phyloP scores from a whole-genome alignment of 108 stramenopile species.

The Nitzschia sp. region DNA sequence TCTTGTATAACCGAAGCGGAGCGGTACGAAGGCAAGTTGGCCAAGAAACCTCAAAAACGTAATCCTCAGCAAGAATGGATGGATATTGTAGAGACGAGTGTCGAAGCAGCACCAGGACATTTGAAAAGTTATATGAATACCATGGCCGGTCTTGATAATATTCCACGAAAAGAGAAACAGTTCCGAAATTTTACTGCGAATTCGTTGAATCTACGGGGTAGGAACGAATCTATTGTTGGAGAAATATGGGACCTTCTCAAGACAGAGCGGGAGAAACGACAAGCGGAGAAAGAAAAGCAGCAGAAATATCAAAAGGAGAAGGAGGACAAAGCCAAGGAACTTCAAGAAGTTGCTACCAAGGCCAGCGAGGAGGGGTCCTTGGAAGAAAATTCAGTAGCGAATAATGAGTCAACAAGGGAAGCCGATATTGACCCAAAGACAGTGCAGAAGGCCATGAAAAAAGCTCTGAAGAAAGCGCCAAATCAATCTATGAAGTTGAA shows the following conservation, averaged over 20 bases:
- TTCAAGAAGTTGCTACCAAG: conserved; percentile 33
- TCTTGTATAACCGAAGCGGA: conserved; percentile 89
- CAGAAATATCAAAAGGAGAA: conserved; percentile 16
- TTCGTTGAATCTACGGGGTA: conserved; percentile 65
- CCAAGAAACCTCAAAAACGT: conserved; percentile 39
- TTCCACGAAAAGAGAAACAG: conserved; percentile 89
- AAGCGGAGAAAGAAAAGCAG: conserved; percentile 32
- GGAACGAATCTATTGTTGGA: conserved; percentile 39
- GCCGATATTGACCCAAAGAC: conserved; percentile 24
- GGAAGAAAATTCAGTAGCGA: conserved; percentile 12
- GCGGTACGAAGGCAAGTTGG: conserved; percentile 73
- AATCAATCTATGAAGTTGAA: conserved; percentile 64
- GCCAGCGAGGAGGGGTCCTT: conserved; percentile 22
- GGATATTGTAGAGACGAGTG: conserved; percentile 51
- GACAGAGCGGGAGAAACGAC: conserved; percentile 37
- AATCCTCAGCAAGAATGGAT: conserved; percentile 86
- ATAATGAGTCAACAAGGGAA: background rate
- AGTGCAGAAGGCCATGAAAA: conserved; percentile 64
- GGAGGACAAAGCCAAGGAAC: conserved; percentile 30
- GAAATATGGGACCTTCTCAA: conserved; percentile 78
- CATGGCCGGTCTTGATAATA: conserved; percentile 66
- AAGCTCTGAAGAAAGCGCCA: conserved; percentile 73
- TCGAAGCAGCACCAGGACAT: conserved; percentile 51
- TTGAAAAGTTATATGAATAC: conserved; percentile 58
- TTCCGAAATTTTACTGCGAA: conserved; percentile 90